Percentiles rank a stretch among this genome's conserved stretches.
phyloP scores from a whole-genome alignment of 768 basidiomycete species.

The Brasilioporus rufonigricans region DNA sequence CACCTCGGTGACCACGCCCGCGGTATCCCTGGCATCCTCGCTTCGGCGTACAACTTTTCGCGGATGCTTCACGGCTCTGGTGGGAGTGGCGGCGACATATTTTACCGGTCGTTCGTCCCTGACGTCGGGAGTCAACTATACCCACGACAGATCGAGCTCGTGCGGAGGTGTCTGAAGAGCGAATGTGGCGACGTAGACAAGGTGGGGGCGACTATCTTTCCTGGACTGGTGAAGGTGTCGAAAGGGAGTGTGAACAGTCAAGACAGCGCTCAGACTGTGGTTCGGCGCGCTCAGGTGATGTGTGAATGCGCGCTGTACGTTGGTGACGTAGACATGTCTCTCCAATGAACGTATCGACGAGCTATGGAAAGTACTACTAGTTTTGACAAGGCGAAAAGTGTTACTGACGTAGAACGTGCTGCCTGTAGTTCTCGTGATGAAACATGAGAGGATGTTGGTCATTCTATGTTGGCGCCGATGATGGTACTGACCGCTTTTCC shows the following conservation, averaged over 20 bases:
- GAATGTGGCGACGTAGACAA: constrained; percentile 71
- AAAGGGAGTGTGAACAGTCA: constrained; percentile 34
- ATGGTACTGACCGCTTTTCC: too few species aligned
- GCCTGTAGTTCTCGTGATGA: too few species aligned
- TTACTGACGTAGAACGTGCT: too few species aligned
- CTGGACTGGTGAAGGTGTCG: constrained; percentile 81
- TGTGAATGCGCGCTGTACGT: constrained; percentile 74
- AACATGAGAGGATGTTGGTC: too few species aligned
- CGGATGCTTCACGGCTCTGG: constrained; percentile 81
- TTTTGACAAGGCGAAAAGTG: too few species aligned
- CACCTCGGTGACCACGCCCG: constrained; percentile 44
- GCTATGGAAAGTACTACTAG: too few species aligned
- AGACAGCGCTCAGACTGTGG: constrained; percentile 66
- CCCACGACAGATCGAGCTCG: constrained; percentile 78
- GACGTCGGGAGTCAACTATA: constrained; percentile 74
- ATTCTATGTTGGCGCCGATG: too few species aligned
- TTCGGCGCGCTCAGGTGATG: constrained; percentile 81
- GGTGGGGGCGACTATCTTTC: constrained; percentile 85
- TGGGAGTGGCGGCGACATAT: constrained; percentile 54
- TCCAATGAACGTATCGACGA: neutral
- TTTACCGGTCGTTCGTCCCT: constrained; percentile 85
- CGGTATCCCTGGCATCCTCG: constrained; percentile 57
- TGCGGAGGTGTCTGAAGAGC: constrained; percentile 76
- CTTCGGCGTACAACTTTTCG: constrained; percentile 75
- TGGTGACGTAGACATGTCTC: neutral